Evolutionary conservation across 2,329 filamentous ascomycete genomes (phyloP).

Genomic region (Claviceps digitariae): DNA sequence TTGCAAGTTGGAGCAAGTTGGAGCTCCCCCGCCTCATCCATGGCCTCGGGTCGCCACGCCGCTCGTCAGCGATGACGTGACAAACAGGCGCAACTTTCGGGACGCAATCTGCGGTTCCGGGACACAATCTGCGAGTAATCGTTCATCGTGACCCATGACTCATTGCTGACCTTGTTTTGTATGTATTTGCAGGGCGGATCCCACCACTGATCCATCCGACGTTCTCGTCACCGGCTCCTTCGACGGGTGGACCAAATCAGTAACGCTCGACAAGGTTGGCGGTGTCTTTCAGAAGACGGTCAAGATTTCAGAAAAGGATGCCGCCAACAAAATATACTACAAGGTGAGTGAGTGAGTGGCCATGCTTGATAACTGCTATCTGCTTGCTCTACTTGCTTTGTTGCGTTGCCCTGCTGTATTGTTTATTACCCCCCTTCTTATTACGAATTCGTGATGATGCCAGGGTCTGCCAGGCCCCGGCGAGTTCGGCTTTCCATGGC

Average conservation of each 20-base stretch:
- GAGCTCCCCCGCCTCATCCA: not conserved
- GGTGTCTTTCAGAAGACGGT: constrained; percentile 71
- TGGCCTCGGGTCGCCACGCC: not conserved
- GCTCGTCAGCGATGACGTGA: not conserved
- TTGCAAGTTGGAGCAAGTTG: too few relatives aligned
- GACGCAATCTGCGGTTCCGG: not conserved
- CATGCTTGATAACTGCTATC: not conserved
- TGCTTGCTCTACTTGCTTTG: not conserved
- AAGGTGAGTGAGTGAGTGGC: constrained; percentile 51
- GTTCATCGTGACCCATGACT: not conserved
- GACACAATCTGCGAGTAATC: not conserved
- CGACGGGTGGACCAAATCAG: constrained; percentile 81
- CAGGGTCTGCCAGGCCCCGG: not conserved
- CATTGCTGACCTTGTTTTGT: constrained; percentile 5
- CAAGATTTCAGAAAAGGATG: constrained; percentile 40
- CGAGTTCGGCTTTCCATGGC: not conserved
- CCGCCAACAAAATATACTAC: constrained; percentile 69
- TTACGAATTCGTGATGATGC: not conserved
- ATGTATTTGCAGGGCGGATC: constrained; percentile 53
- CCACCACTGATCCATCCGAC: constrained; percentile 61
- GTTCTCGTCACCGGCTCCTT: constrained; percentile 79
- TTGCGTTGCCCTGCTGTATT: not conserved
- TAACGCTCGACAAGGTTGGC: constrained; percentile 66
- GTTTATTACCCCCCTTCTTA: not conserved
- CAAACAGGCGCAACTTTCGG: too few relatives aligned